These are phyloP conservation scores for Pulveroboletus ravenelii DNA, from an alignment of 768 basidiomycete species.

Conservation along the genomic window DNA sequence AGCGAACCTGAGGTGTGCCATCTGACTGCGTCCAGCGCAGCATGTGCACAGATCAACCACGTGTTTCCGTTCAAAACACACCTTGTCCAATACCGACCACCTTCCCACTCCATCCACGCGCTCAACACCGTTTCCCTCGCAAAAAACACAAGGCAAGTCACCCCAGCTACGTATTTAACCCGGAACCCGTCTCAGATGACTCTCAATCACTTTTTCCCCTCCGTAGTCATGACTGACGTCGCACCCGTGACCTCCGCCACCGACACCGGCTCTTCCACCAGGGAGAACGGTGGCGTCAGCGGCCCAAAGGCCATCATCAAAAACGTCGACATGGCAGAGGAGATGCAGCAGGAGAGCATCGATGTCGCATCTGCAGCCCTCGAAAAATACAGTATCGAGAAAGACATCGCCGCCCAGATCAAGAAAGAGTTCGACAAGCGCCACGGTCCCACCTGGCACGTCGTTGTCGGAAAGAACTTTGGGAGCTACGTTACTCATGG, in stretches of 20 bases:
- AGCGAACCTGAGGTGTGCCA: background rate
- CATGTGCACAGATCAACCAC: conserved; percentile 6
- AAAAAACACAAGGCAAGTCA: conserved; percentile 26
- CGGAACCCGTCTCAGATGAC: background rate
- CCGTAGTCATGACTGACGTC: conserved; percentile 51
- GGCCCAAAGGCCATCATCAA: conserved; percentile 88
- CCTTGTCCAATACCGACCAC: conserved; percentile 11
- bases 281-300: conserved; percentile 32
- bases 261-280: conserved; percentile 45
- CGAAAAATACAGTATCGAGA: conserved; percentile 92
- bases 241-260: conserved; percentile 52
- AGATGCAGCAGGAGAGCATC: conserved; percentile 93
- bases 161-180: conserved; percentile 25
- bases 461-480: conserved; percentile 98
- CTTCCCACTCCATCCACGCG: conserved; percentile 17
- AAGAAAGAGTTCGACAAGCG: conserved; percentile 97
- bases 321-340: conserved; percentile 94
- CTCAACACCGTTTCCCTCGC: conserved; percentile 12
- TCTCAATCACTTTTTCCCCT: background rate
- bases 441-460: conserved; percentile 95
- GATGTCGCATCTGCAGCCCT: conserved; percentile 82
- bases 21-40: conserved; percentile 1
- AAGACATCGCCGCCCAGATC: conserved; percentile 96
- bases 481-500: conserved; percentile 97
- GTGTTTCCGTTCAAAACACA: conserved; percentile 18